Base-by-base conservation (phyloP, 2,329 filamentous ascomycete species). In the Cladosporium colombiae region DNA sequence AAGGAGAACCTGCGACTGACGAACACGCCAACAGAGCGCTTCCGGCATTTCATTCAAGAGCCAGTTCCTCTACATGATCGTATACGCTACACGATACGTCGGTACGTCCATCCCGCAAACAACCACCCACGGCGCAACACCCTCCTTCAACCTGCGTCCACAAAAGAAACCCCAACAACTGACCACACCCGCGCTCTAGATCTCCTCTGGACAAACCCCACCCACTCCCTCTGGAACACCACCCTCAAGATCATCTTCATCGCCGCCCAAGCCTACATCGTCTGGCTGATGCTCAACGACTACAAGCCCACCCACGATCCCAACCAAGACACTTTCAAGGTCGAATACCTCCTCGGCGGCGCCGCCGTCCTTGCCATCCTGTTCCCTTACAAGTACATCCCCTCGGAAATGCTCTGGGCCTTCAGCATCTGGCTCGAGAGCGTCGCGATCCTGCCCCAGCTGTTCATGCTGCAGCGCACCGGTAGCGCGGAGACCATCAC, bases 401-500 rank as follows among this genome's bases (percentile, higher is more conserved):
- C 90, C 40, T 86, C 88, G 31, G 94, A 89, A 87, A 92, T 99
- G 69, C 85, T 96, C 58, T 99, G 95, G 95, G 91, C 95, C 25
- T 99, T 98, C 79, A 96, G 91, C 63, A 97, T 99, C 78, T 99
- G 95, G 95, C 87, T 99, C 35, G 95, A 99, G 82, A 90, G 91
- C 5, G 95, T 99, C 21, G 95, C 95, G 62, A 99, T 99, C 73
- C 86, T 99, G 67, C 95, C 95, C 1, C 95, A 99, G 82, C 86
- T 99, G 62, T 98, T 99, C 81, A 96, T 99, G 92, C 85, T 99
- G 69, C 95, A 99, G 82, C 86, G 95, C 74, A 99, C 95, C 0
- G 96, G 95, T 71, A 94, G 98, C 82, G 96, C 95, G 13, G 95
- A 99, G 82, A 97, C 95, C n/a, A 99, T 99, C 76, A 99, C 95